phyloP scores from a whole-genome alignment of 495 filamentous ascomycete species.

The Rhypophila decipiens region DNA sequence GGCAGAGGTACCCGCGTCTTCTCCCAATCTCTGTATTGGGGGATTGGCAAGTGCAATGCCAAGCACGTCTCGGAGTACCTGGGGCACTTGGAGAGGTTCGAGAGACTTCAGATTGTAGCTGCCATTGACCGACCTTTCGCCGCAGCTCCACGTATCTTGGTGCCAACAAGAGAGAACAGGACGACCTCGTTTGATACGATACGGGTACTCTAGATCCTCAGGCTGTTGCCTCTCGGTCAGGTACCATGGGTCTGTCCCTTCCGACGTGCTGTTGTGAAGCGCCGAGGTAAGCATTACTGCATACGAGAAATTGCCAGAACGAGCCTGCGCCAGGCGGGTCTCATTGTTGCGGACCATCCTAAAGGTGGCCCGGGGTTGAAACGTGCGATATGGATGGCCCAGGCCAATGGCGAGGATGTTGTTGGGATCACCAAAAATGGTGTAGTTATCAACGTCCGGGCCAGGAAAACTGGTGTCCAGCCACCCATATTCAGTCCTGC shows the following conservation, averaged over 20 bases:
- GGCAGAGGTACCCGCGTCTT: background rate
- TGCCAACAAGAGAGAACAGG: slow-evolving; percentile 6
- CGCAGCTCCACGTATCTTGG: background rate
- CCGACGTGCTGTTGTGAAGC: background rate
- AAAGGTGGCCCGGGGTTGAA: too few species aligned
- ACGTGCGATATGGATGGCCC: background rate
- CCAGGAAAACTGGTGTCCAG: background rate
- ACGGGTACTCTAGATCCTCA: background rate
- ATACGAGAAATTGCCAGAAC: background rate
- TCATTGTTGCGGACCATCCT: too few species aligned
- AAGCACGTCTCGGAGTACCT: background rate
- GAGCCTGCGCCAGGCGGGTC: too few species aligned
- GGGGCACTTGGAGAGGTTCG: background rate
- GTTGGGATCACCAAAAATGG: background rate
- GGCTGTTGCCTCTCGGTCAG: background rate
- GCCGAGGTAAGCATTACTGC: background rate
- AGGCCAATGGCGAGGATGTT: background rate
- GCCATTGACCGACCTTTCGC: background rate
- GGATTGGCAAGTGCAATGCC: background rate
- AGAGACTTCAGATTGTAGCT: background rate
- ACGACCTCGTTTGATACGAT: background rate
- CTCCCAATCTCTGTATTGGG: background rate
- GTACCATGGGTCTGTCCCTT: slow-evolving; percentile 3
- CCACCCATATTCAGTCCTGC: slow-evolving; percentile 8
- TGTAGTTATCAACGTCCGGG: background rate